These are phyloP conservation scores for Podosphaera aphanis DNA, from an alignment of 2,329 filamentous ascomycete species.

Conservation along the genomic window DNA sequence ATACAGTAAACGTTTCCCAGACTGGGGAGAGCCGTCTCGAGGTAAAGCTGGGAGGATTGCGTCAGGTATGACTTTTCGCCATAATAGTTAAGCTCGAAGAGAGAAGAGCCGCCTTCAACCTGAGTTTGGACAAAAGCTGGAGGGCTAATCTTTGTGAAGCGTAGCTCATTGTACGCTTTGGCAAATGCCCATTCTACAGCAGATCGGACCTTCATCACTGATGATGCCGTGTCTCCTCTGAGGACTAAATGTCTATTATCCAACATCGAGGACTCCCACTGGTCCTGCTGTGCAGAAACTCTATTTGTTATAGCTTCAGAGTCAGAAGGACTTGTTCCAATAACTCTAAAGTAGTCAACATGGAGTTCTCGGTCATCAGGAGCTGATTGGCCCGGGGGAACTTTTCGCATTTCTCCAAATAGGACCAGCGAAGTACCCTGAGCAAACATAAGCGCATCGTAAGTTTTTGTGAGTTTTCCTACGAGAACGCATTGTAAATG, in stretches of 20 bases:
- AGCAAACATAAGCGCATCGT: conserved; percentile 47
- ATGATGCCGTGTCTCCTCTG: conserved; percentile 42
- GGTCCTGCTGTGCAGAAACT: conserved; percentile 44
- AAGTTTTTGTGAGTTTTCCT: conserved; percentile 56
- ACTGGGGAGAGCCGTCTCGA: conserved; percentile 78
- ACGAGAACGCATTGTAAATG: conserved; percentile 63
- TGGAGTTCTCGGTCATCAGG: conserved; percentile 48
- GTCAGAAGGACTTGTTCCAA: conserved; percentile 44
- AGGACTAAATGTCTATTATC: conserved; percentile 51
- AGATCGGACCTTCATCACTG: conserved; percentile 48
- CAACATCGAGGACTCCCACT: conserved; percentile 20
- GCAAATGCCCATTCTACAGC: conserved; percentile 46
- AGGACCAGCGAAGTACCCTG: conserved; percentile 47
- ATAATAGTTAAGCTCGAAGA: conserved; percentile 28
- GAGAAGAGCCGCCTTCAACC: conserved; percentile 60
- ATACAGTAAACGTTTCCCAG: conserved; percentile 94
- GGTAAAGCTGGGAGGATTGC: conserved; percentile 89
- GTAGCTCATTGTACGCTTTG: conserved; percentile 37
- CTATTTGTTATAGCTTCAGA: conserved; percentile 54
- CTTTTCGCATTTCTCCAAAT: conserved; percentile 42
- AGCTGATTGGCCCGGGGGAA: conserved; percentile 41
- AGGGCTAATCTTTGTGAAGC: conserved; percentile 46
- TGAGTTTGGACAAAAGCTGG: conserved; percentile 62
- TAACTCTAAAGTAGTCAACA: conserved; percentile 47
- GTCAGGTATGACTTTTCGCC: conserved; percentile 79